These are phyloP conservation scores for Protomyces inundatus DNA, from an alignment of 1,139 yeast species.

Conservation along the genomic window DNA sequence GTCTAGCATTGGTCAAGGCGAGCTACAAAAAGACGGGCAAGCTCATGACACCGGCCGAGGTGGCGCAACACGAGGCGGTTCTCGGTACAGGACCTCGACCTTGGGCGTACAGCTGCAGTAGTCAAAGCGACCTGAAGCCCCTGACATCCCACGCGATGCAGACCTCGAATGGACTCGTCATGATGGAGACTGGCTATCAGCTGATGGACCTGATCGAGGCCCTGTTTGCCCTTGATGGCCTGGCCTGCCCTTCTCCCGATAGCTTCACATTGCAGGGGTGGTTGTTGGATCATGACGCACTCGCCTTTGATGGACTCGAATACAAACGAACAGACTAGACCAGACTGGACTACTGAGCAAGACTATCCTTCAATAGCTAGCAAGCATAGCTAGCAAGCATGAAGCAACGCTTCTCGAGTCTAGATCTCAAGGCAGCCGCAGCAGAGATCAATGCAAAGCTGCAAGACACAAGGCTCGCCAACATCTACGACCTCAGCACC, in stretches of 20 bases:
- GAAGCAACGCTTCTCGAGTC: slow-evolving; percentile 78
- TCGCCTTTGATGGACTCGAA: not conserved
- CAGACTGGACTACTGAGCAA: not conserved
- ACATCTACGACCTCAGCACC: slow-evolving; percentile 72
- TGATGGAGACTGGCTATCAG: not conserved
- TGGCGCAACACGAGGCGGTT: not conserved
- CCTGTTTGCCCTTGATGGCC: not conserved
- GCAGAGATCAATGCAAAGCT: slow-evolving; percentile 53
- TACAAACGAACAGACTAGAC: not conserved
- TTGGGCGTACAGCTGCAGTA: not conserved
- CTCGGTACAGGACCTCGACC: not conserved
- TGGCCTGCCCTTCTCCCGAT: not conserved
- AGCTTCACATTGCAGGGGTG: not conserved
- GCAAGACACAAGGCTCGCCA: slow-evolving; percentile 53
- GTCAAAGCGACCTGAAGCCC: too few relatives aligned
- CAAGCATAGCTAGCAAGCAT: slow-evolving; percentile 2
- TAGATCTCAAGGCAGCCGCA: slow-evolving; percentile 69
- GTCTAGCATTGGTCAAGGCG: slow-evolving; percentile 36
- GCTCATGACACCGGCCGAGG: not conserved
- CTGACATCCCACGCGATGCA: not conserved
- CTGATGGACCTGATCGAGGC: not conserved
- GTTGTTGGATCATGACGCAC: not conserved
- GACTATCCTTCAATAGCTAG: not conserved
- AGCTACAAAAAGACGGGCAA: not conserved
- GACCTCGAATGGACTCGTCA: not conserved